Conservation (phyloP, 257 asterid genomes). For the Thymus mandschuricus region DNA sequence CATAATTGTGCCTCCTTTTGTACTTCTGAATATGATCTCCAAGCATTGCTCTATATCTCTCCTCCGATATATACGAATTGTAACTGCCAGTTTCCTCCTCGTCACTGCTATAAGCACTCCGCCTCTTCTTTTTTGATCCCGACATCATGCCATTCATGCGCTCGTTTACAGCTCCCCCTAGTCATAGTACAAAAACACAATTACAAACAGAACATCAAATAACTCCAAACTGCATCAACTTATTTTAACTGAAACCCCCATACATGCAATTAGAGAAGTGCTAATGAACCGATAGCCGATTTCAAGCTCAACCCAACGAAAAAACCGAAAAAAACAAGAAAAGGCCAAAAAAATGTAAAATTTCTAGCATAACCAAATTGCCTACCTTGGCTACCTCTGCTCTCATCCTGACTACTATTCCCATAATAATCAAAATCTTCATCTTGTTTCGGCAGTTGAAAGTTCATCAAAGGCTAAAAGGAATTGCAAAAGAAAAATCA, state of each 20-base stretch:
- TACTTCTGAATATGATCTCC: slow-evolving; percentile 93
- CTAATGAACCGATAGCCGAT: background rate
- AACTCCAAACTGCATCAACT: slow-evolving; percentile 26
- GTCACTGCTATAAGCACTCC: slow-evolving; percentile 63
- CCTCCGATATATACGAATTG: slow-evolving; percentile 75
- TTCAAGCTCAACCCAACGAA: slow-evolving; percentile 24
- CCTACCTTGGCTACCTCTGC: slow-evolving; percentile 92
- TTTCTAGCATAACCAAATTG: slow-evolving; percentile 36
- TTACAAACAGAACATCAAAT: slow-evolving; percentile 25
- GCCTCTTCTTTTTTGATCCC: slow-evolving; percentile 77
- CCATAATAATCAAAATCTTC: slow-evolving; percentile 87
- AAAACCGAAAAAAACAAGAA: background rate
- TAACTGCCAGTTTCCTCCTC: slow-evolving; percentile 78
- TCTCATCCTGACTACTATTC: slow-evolving; percentile 98
- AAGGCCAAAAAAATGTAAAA: slow-evolving; percentile 13
- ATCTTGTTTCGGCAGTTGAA: slow-evolving; percentile 89
- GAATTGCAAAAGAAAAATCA: slow-evolving; percentile 36
- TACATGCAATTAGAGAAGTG: slow-evolving; percentile 19
- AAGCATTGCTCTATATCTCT: slow-evolving; percentile 87
- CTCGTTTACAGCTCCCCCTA: slow-evolving; percentile 61
- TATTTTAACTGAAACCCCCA: slow-evolving; percentile 11
- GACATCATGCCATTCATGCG: slow-evolving; percentile 68
- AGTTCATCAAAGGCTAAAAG: slow-evolving; percentile 86
- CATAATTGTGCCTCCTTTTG: slow-evolving; percentile 68
- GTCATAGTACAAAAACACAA: slow-evolving; percentile 21